Conservation (phyloP, 2,329 filamentous ascomycete genomes). For the Talaromyces verruculosus region DNA sequence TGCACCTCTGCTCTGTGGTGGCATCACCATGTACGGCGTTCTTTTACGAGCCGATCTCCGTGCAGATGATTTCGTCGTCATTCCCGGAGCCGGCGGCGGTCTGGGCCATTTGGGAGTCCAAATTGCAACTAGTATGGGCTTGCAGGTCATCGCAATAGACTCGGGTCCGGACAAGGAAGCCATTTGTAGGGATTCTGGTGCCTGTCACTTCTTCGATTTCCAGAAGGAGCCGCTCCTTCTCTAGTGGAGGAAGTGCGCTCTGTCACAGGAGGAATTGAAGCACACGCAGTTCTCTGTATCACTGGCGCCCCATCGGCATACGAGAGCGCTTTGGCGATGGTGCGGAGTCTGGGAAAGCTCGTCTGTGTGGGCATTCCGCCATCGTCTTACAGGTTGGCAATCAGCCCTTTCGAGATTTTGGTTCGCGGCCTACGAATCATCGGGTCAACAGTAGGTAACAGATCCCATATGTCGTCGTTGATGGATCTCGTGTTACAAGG, state of each 20-base stretch:
- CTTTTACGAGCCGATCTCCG: neutral
- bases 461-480: neutral
- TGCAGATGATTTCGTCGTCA: neutral
- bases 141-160: neutral
- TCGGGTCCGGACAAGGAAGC: neutral
- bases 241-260: neutral
- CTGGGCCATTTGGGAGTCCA: neutral
- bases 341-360: conserved; percentile 10
- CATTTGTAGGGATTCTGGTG: neutral
- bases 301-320: conserved; percentile 9
- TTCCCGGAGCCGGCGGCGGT: neutral
- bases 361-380: conserved; percentile 12
- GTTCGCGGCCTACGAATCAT: neutral
- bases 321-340: conserved; percentile 6
- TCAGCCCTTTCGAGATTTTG: neutral
- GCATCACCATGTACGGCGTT: neutral
- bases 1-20: neutral
- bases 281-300: conserved; percentile 13
- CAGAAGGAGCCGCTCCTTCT: neutral
- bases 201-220: neutral
- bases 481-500: neutral
- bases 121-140: neutral
- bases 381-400: neutral
- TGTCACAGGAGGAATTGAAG: conserved; percentile 12
- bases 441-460: neutral